Evolutionary conservation across 371 early-diverging fungal genomes (phyloP).

Genomic region (Apophysomyces elegans): DNA sequence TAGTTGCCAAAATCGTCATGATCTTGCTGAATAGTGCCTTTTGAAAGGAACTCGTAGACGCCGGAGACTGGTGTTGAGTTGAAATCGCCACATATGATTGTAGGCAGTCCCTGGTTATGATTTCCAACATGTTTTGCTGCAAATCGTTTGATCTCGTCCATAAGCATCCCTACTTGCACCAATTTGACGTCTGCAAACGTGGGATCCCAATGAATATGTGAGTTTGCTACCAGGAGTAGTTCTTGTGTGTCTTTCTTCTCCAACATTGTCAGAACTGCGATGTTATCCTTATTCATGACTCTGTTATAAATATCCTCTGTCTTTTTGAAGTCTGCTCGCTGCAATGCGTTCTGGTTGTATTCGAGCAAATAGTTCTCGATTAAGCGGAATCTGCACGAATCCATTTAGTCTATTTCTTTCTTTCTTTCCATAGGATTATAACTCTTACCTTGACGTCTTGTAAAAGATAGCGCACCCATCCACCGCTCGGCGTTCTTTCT

Average conservation of each 20-base stretch:
- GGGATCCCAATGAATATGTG: conserved; percentile 96
- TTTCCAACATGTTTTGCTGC: conserved; percentile 50
- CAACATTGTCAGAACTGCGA: conserved; percentile 88
- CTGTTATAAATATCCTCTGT: conserved; percentile 95
- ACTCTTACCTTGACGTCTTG: conserved; percentile 76
- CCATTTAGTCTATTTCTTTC: neutral
- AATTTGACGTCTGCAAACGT: conserved; percentile 96
- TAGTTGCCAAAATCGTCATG: conserved; percentile 86
- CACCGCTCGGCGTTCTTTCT: conserved; percentile 84
- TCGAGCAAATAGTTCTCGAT: conserved; percentile 86
- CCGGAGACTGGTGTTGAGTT: conserved; percentile 94
- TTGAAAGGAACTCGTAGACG: conserved; percentile 89
- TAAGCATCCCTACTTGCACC: conserved; percentile 94
- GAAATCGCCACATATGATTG: conserved; percentile 95
- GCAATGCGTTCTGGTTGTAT: conserved; percentile 93
- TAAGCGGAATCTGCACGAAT: conserved; percentile 64
- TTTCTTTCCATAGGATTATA: neutral
- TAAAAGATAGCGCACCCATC: conserved; percentile 99
- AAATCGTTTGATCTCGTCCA: conserved; percentile 84
- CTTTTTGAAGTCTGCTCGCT: conserved; percentile 86
- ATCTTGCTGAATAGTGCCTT: conserved; percentile 69
- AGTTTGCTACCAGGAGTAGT: conserved; percentile 87
- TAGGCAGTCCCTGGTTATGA: conserved; percentile 53
- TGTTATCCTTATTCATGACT: conserved; percentile 97
- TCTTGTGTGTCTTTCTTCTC: conserved; percentile 78